Conservation (phyloP, 1,284 basidiomycete species). For the Porogramme epimiltina region DNA sequence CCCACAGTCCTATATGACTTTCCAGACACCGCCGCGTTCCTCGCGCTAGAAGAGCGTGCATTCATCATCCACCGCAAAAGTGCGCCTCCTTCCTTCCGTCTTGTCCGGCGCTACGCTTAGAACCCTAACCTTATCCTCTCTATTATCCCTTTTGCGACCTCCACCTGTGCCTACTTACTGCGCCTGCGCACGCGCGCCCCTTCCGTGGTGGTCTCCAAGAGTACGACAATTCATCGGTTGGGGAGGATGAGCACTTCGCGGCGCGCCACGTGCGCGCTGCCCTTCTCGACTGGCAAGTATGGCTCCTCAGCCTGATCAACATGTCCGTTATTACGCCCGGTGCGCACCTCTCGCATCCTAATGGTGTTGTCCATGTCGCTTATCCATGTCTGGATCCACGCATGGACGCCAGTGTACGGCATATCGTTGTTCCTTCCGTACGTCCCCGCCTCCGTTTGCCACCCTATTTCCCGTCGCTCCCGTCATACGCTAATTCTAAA, state of each 20-base stretch:
- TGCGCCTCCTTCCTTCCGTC: slow-evolving; percentile 26
- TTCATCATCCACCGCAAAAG: slow-evolving; percentile 64
- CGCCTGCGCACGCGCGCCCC: too few species aligned
- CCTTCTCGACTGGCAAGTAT: slow-evolving; percentile 68
- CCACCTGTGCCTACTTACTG: neutral
- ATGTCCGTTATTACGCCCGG: slow-evolving; percentile 60
- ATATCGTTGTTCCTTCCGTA: neutral
- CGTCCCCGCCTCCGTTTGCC: neutral
- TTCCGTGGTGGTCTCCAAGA: too few species aligned
- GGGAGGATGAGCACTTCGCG: slow-evolving; percentile 64
- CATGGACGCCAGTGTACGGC: neutral
- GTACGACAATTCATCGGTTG: slow-evolving; percentile 65
- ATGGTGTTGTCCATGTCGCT: too few species aligned
- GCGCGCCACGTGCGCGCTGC: slow-evolving; percentile 55
- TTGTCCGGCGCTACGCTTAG: neutral
- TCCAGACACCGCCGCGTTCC: slow-evolving; percentile 54
- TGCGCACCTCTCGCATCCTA: slow-evolving; percentile 41
- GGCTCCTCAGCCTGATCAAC: slow-evolving; percentile 60
- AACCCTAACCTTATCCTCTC: too few species aligned
- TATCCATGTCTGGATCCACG: too few species aligned
- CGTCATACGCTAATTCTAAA: too few species aligned
- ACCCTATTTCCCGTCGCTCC: too few species aligned
- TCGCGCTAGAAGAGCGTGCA: slow-evolving; percentile 58
- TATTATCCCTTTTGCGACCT: too few species aligned
- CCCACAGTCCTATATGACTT: slow-evolving; percentile 56